phyloP scores from a whole-genome alignment of 1,284 basidiomycete genomes.

The Moesziomyces parantarcticus region DNA sequence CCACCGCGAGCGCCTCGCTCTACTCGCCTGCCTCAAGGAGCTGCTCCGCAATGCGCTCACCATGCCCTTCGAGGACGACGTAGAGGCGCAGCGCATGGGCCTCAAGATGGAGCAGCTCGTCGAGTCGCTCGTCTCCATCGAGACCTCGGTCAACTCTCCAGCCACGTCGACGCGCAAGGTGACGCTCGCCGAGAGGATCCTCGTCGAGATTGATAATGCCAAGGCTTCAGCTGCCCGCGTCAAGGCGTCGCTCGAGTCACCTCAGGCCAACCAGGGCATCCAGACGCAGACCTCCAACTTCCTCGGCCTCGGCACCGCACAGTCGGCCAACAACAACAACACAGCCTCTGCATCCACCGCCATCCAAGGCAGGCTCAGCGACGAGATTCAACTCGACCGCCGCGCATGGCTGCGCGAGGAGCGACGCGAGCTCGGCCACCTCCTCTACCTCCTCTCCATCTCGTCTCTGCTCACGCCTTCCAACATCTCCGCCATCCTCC shows the following conservation, averaged over 20 bases:
- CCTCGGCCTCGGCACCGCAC: slow-evolving; percentile 38
- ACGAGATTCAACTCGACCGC: slow-evolving; percentile 64
- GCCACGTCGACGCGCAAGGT: slow-evolving; percentile 21
- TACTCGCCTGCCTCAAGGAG: slow-evolving; percentile 61
- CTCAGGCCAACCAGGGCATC: slow-evolving; percentile 28
- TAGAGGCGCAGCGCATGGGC: slow-evolving; percentile 50
- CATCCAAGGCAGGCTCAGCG: slow-evolving; percentile 45
- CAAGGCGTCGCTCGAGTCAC: slow-evolving; percentile 46
- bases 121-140: slow-evolving; percentile 51
- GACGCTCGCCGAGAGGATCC: slow-evolving; percentile 41
- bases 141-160: slow-evolving; percentile 18
- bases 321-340: slow-evolving; percentile 15
- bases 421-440: slow-evolving; percentile 58
- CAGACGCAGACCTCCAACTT: slow-evolving; percentile 45
- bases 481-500: slow-evolving; percentile 49
- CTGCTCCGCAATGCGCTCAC: slow-evolving; percentile 60
- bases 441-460: slow-evolving; percentile 62
- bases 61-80: slow-evolving; percentile 54
- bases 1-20: slow-evolving; percentile 62
- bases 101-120: slow-evolving; percentile 59
- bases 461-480: slow-evolving; percentile 53
- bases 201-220: slow-evolving; percentile 50
- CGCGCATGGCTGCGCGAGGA: slow-evolving; percentile 58
- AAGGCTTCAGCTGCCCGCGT: slow-evolving; percentile 37
- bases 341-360: slow-evolving; percentile 17